phyloP scores from a whole-genome alignment of 768 basidiomycete species.

The Podaxis pistillaris region DNA sequence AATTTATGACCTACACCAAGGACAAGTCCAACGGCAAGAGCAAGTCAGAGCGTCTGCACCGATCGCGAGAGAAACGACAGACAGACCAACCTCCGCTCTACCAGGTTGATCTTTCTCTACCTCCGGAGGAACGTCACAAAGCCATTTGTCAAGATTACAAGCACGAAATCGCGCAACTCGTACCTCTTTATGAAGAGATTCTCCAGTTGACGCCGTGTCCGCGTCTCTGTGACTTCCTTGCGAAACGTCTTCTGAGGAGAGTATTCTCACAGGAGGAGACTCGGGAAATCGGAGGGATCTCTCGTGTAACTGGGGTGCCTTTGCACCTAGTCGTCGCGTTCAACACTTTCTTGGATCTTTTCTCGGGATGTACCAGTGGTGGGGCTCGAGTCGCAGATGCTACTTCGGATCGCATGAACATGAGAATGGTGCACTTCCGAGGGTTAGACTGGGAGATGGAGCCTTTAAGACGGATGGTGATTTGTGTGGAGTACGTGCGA shows the following conservation, averaged over 20 bases:
- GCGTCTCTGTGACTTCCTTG: conserved; percentile 24
- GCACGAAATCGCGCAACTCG: conserved; percentile 24
- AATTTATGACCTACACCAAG: not conserved
- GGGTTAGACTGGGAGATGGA: conserved; percentile 40
- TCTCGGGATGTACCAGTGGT: conserved; percentile 38
- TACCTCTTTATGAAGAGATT: conserved; percentile 27
- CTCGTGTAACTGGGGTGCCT: conserved; percentile 26
- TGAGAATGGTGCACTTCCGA: conserved; percentile 34
- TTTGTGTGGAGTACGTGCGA: conserved; percentile 33
- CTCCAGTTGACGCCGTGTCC: conserved; percentile 24
- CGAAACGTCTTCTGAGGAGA: conserved; percentile 24
- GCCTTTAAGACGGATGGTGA: conserved; percentile 29
- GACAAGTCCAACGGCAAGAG: not conserved
- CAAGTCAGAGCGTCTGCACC: not conserved
- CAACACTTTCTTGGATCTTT: conserved; percentile 38
- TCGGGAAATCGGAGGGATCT: conserved; percentile 32
- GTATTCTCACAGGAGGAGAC: conserved; percentile 33
- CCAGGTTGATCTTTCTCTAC: conserved; percentile 30
- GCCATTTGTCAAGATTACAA: conserved; percentile 31
- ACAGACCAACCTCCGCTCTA: conserved; percentile 16
- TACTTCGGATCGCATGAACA: conserved; percentile 10
- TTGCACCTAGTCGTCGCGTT: conserved; percentile 35
- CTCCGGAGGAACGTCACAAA: conserved; percentile 29
- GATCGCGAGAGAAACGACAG: not conserved
- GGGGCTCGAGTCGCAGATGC: conserved; percentile 27